These are phyloP conservation scores for Hypomyces rosellus DNA, from an alignment of 2,329 filamentous ascomycete species.

Conservation along the genomic window DNA sequence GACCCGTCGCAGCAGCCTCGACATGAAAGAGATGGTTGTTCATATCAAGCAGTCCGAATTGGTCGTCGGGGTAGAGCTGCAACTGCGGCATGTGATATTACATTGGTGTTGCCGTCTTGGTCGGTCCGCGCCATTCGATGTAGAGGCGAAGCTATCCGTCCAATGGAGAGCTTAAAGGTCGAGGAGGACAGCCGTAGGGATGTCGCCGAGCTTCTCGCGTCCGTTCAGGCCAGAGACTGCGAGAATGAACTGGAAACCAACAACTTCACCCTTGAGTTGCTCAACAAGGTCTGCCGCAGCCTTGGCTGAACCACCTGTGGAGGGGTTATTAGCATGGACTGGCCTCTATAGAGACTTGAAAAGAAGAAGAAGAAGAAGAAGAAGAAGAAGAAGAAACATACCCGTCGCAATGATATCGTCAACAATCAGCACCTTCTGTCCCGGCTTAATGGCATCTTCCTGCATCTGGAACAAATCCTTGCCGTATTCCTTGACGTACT, in stretches of 20 bases:
- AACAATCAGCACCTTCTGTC: constrained; percentile 86
- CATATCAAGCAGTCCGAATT: not conserved
- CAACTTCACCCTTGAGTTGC: constrained; percentile 75
- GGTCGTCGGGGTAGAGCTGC: not conserved
- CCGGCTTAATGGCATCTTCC: constrained; percentile 71
- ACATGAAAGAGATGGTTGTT: not conserved
- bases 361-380: no score
- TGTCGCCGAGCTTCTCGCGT: constrained; percentile 75
- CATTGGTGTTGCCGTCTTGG: not conserved
- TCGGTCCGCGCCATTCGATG: not conserved
- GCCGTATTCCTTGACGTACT: constrained; percentile 94
- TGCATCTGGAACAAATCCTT: constrained; percentile 96
- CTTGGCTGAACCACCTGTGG: constrained; percentile 76
- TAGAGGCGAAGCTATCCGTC: no score
- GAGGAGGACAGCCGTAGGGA: constrained; percentile 75
- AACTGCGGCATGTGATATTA: no score
- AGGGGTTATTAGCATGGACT: not conserved
- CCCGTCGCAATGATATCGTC: constrained; percentile 99
- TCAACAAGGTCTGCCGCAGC: constrained; percentile 82
- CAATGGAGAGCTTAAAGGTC: constrained; percentile 32
- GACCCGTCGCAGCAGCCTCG: not conserved
- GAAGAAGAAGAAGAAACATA: no score
- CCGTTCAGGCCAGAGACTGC: constrained; percentile 92
- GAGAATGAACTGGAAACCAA: constrained; percentile 92
- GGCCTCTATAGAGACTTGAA: not conserved